A percentile compares a stretch with the other conserved stretches of the same genome.
phyloP scores from a whole-genome alignment of 2,329 filamentous ascomycete genomes.

The Fusarium equiseti region DNA sequence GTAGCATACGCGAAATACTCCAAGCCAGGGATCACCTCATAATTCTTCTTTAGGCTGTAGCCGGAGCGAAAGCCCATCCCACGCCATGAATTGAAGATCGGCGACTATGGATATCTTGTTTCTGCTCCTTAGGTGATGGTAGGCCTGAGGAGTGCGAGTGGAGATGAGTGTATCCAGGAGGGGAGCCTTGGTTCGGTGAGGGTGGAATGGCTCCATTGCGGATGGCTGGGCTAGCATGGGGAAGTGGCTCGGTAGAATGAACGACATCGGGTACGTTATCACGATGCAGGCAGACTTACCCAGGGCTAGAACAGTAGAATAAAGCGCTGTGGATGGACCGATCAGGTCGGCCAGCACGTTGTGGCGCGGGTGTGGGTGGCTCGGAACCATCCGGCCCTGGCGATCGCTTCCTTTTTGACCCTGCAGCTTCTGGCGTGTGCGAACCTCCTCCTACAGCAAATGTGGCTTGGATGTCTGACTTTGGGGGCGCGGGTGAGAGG shows the following conservation, averaged over 20 bases:
- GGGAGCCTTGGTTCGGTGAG: constrained; percentile 68
- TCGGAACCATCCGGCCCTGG: constrained; percentile 56
- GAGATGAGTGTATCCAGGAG: constrained; percentile 61
- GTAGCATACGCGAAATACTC: constrained; percentile 90
- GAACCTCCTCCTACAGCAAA: constrained; percentile 51
- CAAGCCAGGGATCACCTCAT: constrained; percentile 88
- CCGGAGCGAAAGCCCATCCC: constrained; percentile 46
- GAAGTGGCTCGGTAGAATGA: constrained; percentile 48
- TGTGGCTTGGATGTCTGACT: constrained; percentile 48
- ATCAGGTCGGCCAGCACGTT: constrained; percentile 64
- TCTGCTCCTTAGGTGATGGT: constrained; percentile 65
- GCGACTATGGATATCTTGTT: constrained; percentile 60
- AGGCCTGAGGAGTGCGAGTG: constrained; percentile 64
- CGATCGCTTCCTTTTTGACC: constrained; percentile 69
- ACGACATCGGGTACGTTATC: constrained; percentile 70
- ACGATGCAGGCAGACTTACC: constrained; percentile 80
- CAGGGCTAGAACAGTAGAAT: constrained; percentile 85
- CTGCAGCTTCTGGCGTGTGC: constrained; percentile 48
- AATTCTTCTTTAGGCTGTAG: constrained; percentile 65
- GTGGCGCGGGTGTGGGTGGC: constrained; percentile 47
- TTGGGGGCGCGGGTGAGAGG: constrained; percentile 47
- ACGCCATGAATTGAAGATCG: constrained; percentile 64
- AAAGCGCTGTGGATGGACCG: constrained; percentile 84
- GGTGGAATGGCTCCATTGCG: constrained; percentile 63
- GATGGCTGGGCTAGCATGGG: constrained; percentile 54